A percentile compares a stretch with the other conserved stretches of the same genome.
These are phyloP conservation scores for Pythium dissotocum DNA, from an alignment of 352 stramenopile genomes.

Conservation along the genomic window DNA sequence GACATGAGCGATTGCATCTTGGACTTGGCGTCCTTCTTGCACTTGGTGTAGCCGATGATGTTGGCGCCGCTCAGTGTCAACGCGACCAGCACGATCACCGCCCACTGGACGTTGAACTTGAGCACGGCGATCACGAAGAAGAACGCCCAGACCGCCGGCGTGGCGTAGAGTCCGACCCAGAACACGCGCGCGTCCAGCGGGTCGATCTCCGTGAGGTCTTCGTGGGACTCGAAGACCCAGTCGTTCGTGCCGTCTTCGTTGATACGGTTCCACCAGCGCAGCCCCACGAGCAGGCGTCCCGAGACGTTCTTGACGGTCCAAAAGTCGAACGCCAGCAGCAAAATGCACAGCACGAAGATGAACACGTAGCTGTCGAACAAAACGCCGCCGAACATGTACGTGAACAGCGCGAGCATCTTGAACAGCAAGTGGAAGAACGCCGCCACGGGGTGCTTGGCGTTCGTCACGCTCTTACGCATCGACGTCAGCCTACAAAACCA, in stretches of 20 bases:
- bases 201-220: conserved; percentile 90
- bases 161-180: conserved; percentile 95
- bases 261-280: conserved; percentile 98
- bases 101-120: conserved; percentile 94
- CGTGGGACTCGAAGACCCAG: conserved; percentile 97
- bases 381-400: conserved; percentile 95
- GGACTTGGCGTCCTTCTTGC: conserved; percentile 89
- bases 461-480: conserved; percentile 66
- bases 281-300: conserved; percentile 88
- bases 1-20: conserved; percentile 88
- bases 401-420: conserved; percentile 91
- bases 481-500: conserved; percentile 49
- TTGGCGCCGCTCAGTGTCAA: conserved; percentile 93
- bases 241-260: conserved; percentile 93
- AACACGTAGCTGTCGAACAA: conserved; percentile 94
- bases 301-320: conserved; percentile 97
- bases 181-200: conserved; percentile 91
- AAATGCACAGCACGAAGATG: conserved; percentile 96
- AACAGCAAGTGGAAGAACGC: conserved; percentile 97
- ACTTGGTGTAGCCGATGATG: conserved; percentile 98
- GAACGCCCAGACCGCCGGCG: conserved; percentile 89
- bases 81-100: conserved; percentile 92
- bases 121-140: conserved; percentile 93
- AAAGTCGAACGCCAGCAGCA: conserved; percentile 97
- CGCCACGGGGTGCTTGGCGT: conserved; percentile 92